Conservation (phyloP, 1,284 basidiomycete genomes). For the Wolfiporia cocos region DNA sequence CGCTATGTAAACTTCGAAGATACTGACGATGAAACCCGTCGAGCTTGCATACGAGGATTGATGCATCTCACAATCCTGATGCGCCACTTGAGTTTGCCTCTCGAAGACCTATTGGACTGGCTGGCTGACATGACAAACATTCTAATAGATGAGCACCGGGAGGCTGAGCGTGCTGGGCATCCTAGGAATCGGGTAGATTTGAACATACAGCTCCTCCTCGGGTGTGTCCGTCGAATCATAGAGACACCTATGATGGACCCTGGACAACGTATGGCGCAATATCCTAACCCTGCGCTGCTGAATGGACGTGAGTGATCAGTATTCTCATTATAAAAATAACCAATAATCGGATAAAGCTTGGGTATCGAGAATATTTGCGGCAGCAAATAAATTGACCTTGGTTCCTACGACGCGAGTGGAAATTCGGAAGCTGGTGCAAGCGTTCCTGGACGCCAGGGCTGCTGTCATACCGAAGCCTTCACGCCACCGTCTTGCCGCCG, state of each 20-base stretch:
- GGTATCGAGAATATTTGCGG: slow-evolving; percentile 54
- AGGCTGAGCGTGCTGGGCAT: slow-evolving; percentile 9
- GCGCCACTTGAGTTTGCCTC: slow-evolving; percentile 48
- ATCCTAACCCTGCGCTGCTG: slow-evolving; percentile 65
- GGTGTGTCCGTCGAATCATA: slow-evolving; percentile 58
- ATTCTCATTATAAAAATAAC: slow-evolving; percentile 5
- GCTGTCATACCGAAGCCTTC: slow-evolving; percentile 42
- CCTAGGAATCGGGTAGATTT: slow-evolving; percentile 24
- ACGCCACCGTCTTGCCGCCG: slow-evolving; percentile 26
- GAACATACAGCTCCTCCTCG: slow-evolving; percentile 47
- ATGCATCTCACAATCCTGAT: slow-evolving; percentile 72
- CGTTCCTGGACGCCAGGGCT: slow-evolving; percentile 59
- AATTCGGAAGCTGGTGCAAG: slow-evolving; percentile 53
- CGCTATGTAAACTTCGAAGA: slow-evolving; percentile 65
- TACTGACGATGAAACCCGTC: slow-evolving; percentile 67
- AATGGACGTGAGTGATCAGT: slow-evolving; percentile 47
- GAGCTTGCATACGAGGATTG: slow-evolving; percentile 72
- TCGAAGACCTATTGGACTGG: slow-evolving; percentile 62
- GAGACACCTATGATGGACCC: slow-evolving; percentile 41
- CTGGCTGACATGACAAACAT: slow-evolving; percentile 55
- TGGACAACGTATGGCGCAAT: slow-evolving; percentile 27
- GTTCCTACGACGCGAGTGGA: slow-evolving; percentile 42
- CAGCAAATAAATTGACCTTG: slow-evolving; percentile 29
- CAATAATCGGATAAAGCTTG: slow-evolving; percentile 40
- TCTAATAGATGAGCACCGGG: slow-evolving; percentile 55